phyloP scores from a whole-genome alignment of 2,329 filamentous ascomycete species.

The Ascochyta rabiei region DNA sequence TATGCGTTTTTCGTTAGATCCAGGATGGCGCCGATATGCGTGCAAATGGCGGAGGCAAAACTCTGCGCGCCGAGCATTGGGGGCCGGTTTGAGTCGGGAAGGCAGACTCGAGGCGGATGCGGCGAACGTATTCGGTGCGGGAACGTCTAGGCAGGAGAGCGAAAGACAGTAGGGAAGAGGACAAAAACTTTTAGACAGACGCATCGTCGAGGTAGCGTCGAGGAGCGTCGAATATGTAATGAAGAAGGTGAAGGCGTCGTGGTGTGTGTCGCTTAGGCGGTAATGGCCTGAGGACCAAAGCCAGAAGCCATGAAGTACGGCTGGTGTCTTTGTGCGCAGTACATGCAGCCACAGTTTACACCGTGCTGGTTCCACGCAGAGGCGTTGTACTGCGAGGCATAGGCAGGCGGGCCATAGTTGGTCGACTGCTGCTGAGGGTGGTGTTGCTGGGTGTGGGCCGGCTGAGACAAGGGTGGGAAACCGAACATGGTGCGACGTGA shows the following conservation, averaged over 20 bases:
- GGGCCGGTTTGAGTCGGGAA: constrained; percentile 20
- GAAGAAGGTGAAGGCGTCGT: constrained; percentile 16
- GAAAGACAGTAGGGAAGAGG: constrained; percentile 24
- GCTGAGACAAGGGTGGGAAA: constrained; percentile 47
- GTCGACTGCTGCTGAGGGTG: constrained; percentile 53
- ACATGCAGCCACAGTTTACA: constrained; percentile 46
- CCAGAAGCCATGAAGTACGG: constrained; percentile 49
- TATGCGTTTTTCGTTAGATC: constrained; percentile 47
- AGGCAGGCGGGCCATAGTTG: constrained; percentile 44
- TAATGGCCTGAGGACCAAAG: constrained; percentile 48
- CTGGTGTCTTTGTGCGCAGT: constrained; percentile 47
- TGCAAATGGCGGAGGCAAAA: constrained; percentile 45
- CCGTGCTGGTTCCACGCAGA: constrained; percentile 48
- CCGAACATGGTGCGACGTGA: constrained; percentile 52
- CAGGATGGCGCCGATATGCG: constrained; percentile 42
- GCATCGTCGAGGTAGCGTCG: constrained; percentile 35
- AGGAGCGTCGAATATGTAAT: constrained; percentile 35
- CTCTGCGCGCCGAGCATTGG: constrained; percentile 25
- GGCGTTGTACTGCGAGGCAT: constrained; percentile 43
- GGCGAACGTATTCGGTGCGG: constrained; percentile 27
- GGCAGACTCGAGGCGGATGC: constrained; percentile 29
- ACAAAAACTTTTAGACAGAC: constrained; percentile 42
- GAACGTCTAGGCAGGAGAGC: constrained; percentile 16
- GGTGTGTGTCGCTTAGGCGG: constrained; percentile 28
- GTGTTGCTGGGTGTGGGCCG: constrained; percentile 50